Evolutionary conservation across 768 basidiomycete species (phyloP).

Genomic region (Boletus sp.): DNA sequence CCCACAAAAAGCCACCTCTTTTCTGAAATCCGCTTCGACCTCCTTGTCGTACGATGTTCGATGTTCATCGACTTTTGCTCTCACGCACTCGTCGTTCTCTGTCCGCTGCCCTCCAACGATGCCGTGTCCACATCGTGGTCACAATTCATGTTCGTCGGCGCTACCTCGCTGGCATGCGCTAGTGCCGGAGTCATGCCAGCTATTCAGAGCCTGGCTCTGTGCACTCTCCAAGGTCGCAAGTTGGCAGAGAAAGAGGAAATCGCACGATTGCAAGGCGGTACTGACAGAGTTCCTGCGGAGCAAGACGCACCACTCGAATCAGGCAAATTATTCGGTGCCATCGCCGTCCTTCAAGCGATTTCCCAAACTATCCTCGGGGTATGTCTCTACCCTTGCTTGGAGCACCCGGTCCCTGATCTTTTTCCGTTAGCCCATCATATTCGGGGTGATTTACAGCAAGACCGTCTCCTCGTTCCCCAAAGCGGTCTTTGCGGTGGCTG

Average conservation of each 20-base stretch:
- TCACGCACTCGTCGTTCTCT: conserved; percentile 57
- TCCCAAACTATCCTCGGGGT: conserved; percentile 61
- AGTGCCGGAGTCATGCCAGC: conserved; percentile 70
- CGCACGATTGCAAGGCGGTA: conserved; percentile 16
- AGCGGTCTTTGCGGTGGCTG: conserved; percentile 64
- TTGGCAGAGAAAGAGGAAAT: conserved; percentile 36
- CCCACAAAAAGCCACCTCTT: conserved; percentile 51
- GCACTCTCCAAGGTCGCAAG: conserved; percentile 44
- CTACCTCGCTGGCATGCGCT: conserved; percentile 62
- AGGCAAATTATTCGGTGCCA: conserved; percentile 69
- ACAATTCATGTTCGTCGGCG: conserved; percentile 50
- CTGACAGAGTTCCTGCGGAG: background rate
- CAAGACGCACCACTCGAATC: conserved; percentile 35
- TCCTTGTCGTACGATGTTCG: conserved; percentile 60
- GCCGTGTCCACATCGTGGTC: conserved; percentile 21
- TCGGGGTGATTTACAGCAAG: conserved; percentile 61
- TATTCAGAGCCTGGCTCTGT: conserved; percentile 71
- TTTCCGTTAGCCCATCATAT: conserved; percentile 58
- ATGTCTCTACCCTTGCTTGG: conserved; percentile 7
- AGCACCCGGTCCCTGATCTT: conserved; percentile 9
- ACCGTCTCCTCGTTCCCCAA: conserved; percentile 66
- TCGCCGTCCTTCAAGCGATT: conserved; percentile 65
- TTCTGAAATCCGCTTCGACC: conserved; percentile 67
- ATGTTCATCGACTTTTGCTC: conserved; percentile 67
- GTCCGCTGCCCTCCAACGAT: conserved; percentile 42